Conservation (phyloP, 208 protist genomes). For the Acanthamoeba sp. region DNA sequence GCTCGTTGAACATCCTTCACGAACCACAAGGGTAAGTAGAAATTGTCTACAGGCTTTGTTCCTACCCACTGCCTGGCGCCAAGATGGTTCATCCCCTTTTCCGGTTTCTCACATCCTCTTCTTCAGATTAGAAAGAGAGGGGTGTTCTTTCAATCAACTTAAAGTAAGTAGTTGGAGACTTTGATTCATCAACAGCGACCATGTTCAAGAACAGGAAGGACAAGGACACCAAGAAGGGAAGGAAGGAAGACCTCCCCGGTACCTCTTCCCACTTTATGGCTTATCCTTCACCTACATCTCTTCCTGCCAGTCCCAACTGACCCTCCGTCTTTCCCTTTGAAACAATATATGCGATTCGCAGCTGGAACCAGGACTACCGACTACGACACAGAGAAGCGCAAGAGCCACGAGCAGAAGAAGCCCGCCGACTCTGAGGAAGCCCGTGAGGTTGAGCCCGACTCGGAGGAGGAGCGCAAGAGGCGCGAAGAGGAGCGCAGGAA, state of each 20-base stretch:
- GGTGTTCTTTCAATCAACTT: no score
- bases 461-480: slow-evolving; percentile 65
- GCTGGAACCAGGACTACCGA: slow-evolving; percentile 11
- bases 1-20: no score
- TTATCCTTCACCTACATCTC: not conserved
- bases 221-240: slow-evolving; percentile 51
- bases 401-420: slow-evolving; percentile 74
- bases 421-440: slow-evolving; percentile 56
- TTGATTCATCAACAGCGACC: no score
- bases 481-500: slow-evolving; percentile 53
- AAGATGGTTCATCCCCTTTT: no score
- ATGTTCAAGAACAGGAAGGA: slow-evolving; percentile 69
- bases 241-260: slow-evolving; percentile 49
- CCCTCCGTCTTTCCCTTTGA: not conserved
- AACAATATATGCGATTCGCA: no score
- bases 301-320: not conserved
- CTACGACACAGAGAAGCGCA: slow-evolving; percentile 64
- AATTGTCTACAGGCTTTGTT: no score
- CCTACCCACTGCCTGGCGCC: no score
- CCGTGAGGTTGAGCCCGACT: not conserved
- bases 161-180: no score
- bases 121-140: no score
- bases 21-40: no score
- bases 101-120: no score
- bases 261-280: not conserved